Conservation (phyloP, 139 green algal genomes). For the Spirogloea muscicola region DNA sequence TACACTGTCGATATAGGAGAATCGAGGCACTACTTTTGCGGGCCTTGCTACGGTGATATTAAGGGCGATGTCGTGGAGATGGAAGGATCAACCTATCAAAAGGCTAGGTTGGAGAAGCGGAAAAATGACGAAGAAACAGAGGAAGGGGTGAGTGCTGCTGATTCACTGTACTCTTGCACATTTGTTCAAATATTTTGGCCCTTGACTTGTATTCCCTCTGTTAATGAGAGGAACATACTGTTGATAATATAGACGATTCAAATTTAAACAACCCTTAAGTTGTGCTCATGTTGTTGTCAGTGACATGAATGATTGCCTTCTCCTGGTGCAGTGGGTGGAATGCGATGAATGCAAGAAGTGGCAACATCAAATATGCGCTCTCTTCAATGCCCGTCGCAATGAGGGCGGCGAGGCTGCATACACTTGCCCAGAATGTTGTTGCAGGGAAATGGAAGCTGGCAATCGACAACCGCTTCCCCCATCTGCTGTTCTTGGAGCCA, state of each 20-base stretch:
- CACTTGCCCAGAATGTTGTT: constrained; percentile 87
- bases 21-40: constrained; percentile 70
- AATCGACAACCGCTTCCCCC: constrained; percentile 36
- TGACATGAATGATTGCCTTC: no score
- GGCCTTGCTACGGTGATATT: constrained; percentile 69
- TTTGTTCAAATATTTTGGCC: no score
- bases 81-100: no score
- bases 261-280: no score
- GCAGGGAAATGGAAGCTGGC: constrained; percentile 53
- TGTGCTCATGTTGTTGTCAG: no score
- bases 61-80: constrained; percentile 58
- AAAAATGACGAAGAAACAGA: constrained; percentile 89
- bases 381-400: constrained; percentile 96
- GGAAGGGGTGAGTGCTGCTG: constrained; percentile 32
- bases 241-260: no score
- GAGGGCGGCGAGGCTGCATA: constrained; percentile 76
- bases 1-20: constrained; percentile 11
- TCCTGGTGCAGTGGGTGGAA: constrained; percentile 91
- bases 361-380: constrained; percentile 93
- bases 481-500: constrained; percentile 81
- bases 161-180: background rate
- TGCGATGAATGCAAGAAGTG: constrained; percentile 92
- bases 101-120: constrained; percentile 71
- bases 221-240: no score
- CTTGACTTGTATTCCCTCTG: no score